A percentile compares a stretch with the other conserved stretches of the same genome.
Conservation (phyloP, 345 rosid species). For the Laguncularia racemosa region DNA sequence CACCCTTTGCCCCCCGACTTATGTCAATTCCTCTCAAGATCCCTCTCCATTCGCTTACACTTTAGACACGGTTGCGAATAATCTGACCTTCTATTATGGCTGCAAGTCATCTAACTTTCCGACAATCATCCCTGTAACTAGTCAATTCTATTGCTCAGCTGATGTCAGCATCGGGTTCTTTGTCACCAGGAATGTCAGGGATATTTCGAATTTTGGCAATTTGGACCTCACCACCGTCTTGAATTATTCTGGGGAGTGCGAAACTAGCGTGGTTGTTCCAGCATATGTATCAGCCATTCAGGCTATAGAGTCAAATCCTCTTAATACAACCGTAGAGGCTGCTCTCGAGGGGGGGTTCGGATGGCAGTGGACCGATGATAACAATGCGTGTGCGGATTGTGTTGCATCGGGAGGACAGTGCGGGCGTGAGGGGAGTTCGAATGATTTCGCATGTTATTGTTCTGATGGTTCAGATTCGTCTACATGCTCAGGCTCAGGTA, state of each 20-base stretch:
- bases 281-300: no score
- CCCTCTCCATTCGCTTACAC: neutral
- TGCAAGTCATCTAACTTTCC: rapidly evolving
- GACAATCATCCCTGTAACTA: rapidly evolving
- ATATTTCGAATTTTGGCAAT: neutral
- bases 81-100: neutral
- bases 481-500: slow-evolving; percentile 9
- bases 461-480: slow-evolving; percentile 4
- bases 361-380: slow-evolving; percentile 5
- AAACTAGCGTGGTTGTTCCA: no score
- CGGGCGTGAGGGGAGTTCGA: neutral
- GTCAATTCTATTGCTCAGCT: neutral
- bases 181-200: neutral
- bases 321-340: neutral
- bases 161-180: neutral
- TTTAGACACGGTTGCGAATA: neutral
- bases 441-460: slow-evolving; percentile 7
- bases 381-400: neutral
- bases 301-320: no score
- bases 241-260: no score
- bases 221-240: rapidly evolving
- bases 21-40: neutral
- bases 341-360: slow-evolving; percentile 13
- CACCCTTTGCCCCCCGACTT: slow-evolving; percentile 3
- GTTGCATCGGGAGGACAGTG: slow-evolving; percentile 8